A percentile compares a stretch with the other conserved stretches of the same genome.
These are phyloP conservation scores for Colletotrichum liaoningense DNA, from an alignment of 2,329 filamentous ascomycete species.

Conservation along the genomic window DNA sequence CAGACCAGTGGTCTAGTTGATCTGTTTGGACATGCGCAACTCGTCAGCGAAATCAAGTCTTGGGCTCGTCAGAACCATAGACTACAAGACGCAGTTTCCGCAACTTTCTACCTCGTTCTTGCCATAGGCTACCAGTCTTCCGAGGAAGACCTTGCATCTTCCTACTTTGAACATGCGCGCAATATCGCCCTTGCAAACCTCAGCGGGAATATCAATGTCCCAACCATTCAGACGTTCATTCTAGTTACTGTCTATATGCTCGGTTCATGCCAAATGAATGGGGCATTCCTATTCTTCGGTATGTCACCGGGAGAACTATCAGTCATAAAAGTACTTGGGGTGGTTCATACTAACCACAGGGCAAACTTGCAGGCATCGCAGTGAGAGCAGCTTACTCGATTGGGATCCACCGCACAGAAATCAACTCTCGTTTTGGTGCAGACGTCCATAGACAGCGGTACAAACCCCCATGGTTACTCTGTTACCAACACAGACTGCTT, in stretches of 20 bases:
- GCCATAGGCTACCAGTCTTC: slow-evolving; percentile 60
- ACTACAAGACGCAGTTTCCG: slow-evolving; percentile 51
- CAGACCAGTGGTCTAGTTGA: slow-evolving; percentile 59
- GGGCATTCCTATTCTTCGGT: slow-evolving; percentile 64
- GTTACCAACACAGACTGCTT: background rate
- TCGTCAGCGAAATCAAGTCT: slow-evolving; percentile 52
- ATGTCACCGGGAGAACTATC: background rate
- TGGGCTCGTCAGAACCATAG: slow-evolving; percentile 53
- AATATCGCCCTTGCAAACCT: slow-evolving; percentile 57
- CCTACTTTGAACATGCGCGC: slow-evolving; percentile 63
- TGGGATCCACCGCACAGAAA: slow-evolving; percentile 64
- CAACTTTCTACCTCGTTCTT: slow-evolving; percentile 59
- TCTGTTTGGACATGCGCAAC: slow-evolving; percentile 55
- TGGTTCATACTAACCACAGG: background rate
- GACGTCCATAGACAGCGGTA: slow-evolving; percentile 54
- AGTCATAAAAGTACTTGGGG: background rate
- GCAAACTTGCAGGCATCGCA: slow-evolving; percentile 51
- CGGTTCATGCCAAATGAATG: slow-evolving; percentile 65
- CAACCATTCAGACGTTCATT: slow-evolving; percentile 61
- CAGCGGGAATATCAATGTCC: slow-evolving; percentile 58
- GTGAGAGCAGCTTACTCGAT: slow-evolving; percentile 64
- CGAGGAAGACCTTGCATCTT: slow-evolving; percentile 53
- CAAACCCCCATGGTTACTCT: background rate
- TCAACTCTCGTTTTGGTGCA: slow-evolving; percentile 62
- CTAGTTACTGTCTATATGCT: slow-evolving; percentile 66